Evolutionary conservation across 176 grass and related monocot genomes (phyloP), one percentile per base, ranked within the genome.

Genomic region (Aechmea fasciata): DNA sequence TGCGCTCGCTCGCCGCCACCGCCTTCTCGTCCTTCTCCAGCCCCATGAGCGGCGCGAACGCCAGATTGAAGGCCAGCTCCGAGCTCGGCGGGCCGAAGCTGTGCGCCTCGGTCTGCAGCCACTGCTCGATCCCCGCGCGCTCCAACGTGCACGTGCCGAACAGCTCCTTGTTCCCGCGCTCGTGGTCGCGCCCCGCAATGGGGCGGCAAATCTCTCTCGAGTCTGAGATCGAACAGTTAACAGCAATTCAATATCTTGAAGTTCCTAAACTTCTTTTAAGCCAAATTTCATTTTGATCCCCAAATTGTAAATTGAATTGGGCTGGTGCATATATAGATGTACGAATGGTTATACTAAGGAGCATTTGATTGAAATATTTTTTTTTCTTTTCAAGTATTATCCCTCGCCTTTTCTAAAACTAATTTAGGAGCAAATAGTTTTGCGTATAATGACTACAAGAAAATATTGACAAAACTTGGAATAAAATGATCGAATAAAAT

Each of bases 91-190:
- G 75, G 79, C 91, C 92, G 79, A 96, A 96, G 88, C 72, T 91
- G 75, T 85, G 88, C 72, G 86, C 85, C 88, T 96, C 92, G 5
- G 92, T 96, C 65, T 85, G 83, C 78, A 96, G 88, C 92, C 92
- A 96, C 72, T 96, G 92, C 75, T 96, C 92, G 29, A 96, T 96
- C 72, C 85, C 75, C 17, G 92, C 83, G 14, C 92, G 83, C 80
- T 96, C 88, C 22, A 96, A 83, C 48, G 92, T 79, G 10, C 92
- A 88, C 15, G 83, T 66, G 66, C 92, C 92, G 25, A 96, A 80
- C 66, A 96, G 81, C 49, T 92, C 70, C 41, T 71, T 83, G 83
- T 91, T 82, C 18, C 88, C 88, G 67, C 89, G 63, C 63, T 65
- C 87, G 12, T 79, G 69, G 76, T 96, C 89, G 65, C 84, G 83